Evolutionary conservation across 2,329 filamentous ascomycete genomes (phyloP).

Genomic region (Ceratocystis smalleyi): DNA sequence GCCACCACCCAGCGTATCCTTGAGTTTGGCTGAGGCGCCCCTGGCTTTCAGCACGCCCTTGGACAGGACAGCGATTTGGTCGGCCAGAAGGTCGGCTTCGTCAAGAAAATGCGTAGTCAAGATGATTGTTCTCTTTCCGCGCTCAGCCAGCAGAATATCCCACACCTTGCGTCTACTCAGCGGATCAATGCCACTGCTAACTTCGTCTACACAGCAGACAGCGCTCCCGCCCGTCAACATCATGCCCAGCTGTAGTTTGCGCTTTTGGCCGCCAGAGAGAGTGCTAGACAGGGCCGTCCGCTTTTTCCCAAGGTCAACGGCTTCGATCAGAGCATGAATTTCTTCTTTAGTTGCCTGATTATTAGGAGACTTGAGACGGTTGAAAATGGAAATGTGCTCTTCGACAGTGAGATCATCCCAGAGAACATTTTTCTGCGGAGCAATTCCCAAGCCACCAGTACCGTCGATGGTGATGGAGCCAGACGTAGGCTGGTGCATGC

Average conservation of each 20-base stretch:
- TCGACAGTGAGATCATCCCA: constrained; percentile 79
- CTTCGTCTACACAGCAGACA: constrained; percentile 83
- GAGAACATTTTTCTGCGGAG: constrained; percentile 84
- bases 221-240: constrained; percentile 85
- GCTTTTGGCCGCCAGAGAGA: constrained; percentile 78
- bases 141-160: constrained; percentile 79
- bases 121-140: constrained; percentile 67
- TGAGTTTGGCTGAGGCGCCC: constrained; percentile 74
- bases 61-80: constrained; percentile 76
- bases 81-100: constrained; percentile 77
- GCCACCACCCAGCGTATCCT: constrained; percentile 65
- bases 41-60: constrained; percentile 68
- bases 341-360: constrained; percentile 40
- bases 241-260: constrained; percentile 83
- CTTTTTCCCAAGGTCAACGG: constrained; percentile 64
- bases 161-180: constrained; percentile 78
- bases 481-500: constrained; percentile 59
- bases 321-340: constrained; percentile 46
- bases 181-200: constrained; percentile 76
- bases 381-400: constrained; percentile 75
- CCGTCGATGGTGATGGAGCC: constrained; percentile 66
- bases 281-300: constrained; percentile 56
- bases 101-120: constrained; percentile 89
- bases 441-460: constrained; percentile 66
- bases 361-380: constrained; percentile 55